Base-by-base conservation (phyloP, 495 filamentous ascomycete genomes). In the Physcia stellaris region DNA sequence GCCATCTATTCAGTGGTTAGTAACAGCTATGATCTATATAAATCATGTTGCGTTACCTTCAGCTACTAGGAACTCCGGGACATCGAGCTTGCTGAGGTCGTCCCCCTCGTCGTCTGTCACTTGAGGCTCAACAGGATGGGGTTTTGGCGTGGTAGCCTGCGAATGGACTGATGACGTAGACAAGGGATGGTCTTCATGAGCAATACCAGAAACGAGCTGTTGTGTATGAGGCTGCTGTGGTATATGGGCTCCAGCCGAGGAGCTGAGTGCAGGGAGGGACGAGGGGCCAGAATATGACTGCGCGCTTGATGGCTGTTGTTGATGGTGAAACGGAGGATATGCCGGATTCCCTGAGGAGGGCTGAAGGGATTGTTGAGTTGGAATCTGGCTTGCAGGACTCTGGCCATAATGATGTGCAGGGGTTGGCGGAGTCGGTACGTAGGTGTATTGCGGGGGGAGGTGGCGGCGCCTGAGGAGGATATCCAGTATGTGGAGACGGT, bases 361-460 rank as follows among this genome's bases (percentile, higher is more conserved):
- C 32, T 31, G 42, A 28, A 24, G 21, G n/a, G 42, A 41, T 3
- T 22, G 24, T 36, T 46, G 49, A 21, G 32, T 42, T 13, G 32
- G 31, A 9, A 30, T 24, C 9, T 42, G 36, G 21, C 32, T 23
- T n/a, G 20, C n/a, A n/a, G n/a, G n/a, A n/a, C n/a, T n/a, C n/a
- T n/a, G n/a, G n/a, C n/a, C 33, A 24, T 35, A 36, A 16, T 31
- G 24, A 36, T 32, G 32, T 9, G 5, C 24, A 3, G 24, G 33
- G 23, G 26, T 28, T 52, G 57, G 50, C 64, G 62, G 23, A 64
- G 56, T 45, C 49, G 60, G 42, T 64, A 64, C 53, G 66, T 63
- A 16, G 64, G 48, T 11, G 64, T 47, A 42, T 65, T 68, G 35
- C 39, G 50, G 37, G 65, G 41, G 42, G 63, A 65, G 29, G 21